Percentiles rank a stretch among this genome's conserved stretches.
Conservation (phyloP, 495 filamentous ascomycete species). For the Aspergillus campestris region DNA sequence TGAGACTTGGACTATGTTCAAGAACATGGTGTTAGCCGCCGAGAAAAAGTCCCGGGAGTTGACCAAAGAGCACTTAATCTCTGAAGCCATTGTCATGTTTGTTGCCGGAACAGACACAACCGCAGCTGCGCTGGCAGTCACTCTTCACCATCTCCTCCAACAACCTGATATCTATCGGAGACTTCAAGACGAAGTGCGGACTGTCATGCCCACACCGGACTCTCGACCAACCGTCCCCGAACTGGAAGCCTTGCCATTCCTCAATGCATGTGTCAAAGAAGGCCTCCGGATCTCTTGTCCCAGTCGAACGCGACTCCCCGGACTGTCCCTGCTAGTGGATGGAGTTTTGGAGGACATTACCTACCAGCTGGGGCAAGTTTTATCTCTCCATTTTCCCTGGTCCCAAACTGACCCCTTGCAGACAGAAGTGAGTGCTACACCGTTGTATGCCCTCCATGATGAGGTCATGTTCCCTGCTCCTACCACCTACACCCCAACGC, state of each 20-base stretch:
- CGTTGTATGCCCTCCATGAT: neutral
- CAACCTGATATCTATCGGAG: conserved; percentile 23
- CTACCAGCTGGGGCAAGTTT: neutral
- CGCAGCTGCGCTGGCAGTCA: conserved; percentile 19
- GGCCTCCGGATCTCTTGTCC: conserved; percentile 45
- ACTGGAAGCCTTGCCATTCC: conserved; percentile 31
- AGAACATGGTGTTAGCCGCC: neutral
- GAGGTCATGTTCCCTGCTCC: neutral
- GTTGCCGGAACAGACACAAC: conserved; percentile 6
- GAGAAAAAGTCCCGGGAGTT: conserved; percentile 30
- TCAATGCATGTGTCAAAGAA: conserved; percentile 46
- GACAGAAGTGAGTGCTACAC: neutral
- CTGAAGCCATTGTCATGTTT: conserved; percentile 44
- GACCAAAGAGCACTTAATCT: conserved; percentile 44
- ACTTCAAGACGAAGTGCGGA: conserved; percentile 32
- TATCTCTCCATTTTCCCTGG: too few relatives aligned
- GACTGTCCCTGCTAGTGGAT: conserved; percentile 35
- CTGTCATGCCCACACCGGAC: conserved; percentile 23
- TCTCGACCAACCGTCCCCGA: conserved; percentile 32
- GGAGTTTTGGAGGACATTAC: conserved; percentile 27
- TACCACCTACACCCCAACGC: neutral
- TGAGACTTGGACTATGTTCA: neutral
- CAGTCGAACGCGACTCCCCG: conserved; percentile 36
- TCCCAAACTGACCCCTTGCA: neutral
- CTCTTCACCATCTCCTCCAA: conserved; percentile 42